Base-by-base conservation (phyloP, 495 filamentous ascomycete genomes). In the Astrothelium subdiscretum region DNA sequence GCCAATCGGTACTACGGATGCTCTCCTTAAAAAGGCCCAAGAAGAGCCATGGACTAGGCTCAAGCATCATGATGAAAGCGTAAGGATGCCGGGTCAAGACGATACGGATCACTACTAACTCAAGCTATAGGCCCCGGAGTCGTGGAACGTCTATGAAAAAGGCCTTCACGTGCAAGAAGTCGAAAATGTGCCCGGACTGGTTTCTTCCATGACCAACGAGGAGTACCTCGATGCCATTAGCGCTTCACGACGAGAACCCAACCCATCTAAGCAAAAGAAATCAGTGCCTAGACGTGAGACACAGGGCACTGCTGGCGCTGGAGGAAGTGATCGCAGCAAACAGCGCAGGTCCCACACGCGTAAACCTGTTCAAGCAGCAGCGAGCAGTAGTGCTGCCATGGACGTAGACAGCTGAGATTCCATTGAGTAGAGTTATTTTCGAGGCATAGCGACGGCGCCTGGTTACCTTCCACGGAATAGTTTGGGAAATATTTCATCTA, bases 31-130 rank as follows among this genome's bases (percentile, higher is more conserved):
- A 62, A 74, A 76, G 32, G 84, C 84, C 66, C 83, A 87, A 66
- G 83, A 86, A 59, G 88, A 91, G 65, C 75, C 77, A 62, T 91
- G 88, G 88, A 79, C 76, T 59, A 72, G 72, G 31, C 74, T 87
- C 65, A 75, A 79, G 32, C 91, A 86, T 78, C 68, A 85, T 54
- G 87, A 91, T 69, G 85, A 88, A 58, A 84, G 89, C 70, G 83
- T 85, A 71, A 64, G 75, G 63, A 26, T 2, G 0, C 29, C 24
- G 48, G 6, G 6, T 29, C 6, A 29, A 31, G 31, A n/a, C 62
- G 83, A 81, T 79, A 3, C 6, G 5, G 20, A 27, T 26, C 20
- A 8, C 29, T 2, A 29, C 48, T 54, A 29, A 54, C 15, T 3
- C 1, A 29, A 10, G 5, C 26, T 54, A 10, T 15, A 54, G 48